Base-by-base conservation (phyloP, 2,329 filamentous ascomycete species). In the Trichoderma polysporum region DNA sequence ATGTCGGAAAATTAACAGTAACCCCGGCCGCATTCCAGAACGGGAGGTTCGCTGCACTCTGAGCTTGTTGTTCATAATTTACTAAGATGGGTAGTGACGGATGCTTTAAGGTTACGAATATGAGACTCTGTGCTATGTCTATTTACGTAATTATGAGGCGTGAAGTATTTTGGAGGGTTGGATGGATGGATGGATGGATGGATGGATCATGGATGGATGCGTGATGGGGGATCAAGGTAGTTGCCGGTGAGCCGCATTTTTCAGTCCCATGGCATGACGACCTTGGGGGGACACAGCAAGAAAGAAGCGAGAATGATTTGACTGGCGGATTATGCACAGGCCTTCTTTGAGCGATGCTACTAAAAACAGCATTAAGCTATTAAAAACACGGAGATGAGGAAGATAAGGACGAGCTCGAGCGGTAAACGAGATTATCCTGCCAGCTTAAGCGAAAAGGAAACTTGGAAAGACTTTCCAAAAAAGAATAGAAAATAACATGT, bases 1-100 rank as follows among this genome's bases (percentile, higher is more conserved):
- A 64, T 64, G 50, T 22, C 61, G 61, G 37, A 29, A 53, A 53
- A 64, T 64, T 45, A 33, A 41, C 37, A 56, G n/a, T 37, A 27
- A 22, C 50, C 25, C 39, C 29, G 50, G 39, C 50, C 50, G 50
- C 61, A 64, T 64, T 64, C 61, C 50, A 54, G 29, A 35, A 50
- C 50, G 49, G 50, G 59, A 22, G 27, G 25, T 33, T 8, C 25
- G 19, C 17, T 39, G 15, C 3, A 4, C 12, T n/a, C 49, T 10
- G 22, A 27, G 35, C 35, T 8, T 35, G 25, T 29, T 19, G 13
- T 12, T 37, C 37, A 17, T 60, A 22, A 33, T 33, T n/a, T 60
- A 39, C 39, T 39, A 60, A 31, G 25, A 49, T 25, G 50, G 25
- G 13, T 12, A 49, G n/a, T 27, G 19, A 33, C 6, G 5, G 22